Base-by-base conservation (phyloP, 2,329 filamentous ascomycete species). In the Monosporascus ibericus region DNA sequence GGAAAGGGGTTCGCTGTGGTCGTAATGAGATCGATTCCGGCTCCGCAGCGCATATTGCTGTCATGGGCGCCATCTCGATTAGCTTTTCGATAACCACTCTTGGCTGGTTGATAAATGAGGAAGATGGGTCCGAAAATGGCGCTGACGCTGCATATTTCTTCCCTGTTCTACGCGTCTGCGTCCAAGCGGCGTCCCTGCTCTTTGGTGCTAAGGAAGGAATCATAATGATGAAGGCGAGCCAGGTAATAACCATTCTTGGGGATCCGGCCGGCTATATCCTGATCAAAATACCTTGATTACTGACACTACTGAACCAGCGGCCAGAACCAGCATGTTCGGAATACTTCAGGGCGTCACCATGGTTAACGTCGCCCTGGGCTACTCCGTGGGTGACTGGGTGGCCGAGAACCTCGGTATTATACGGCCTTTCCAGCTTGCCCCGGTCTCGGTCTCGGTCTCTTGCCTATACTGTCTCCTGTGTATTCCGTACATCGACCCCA, bases 221-320 rank as follows among this genome's bases (percentile, higher is more conserved):
- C 58, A 68, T 80, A 8, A 84, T 88, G 36, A 78, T 88, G 39
- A 86, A 88, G 64, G 66, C 69, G 30, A 85, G 82, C 0, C 86
- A 88, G 68, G 67, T 86, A n/a, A 82, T 88, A 48, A 86, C 82
- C 0, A 72, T 88, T 11, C 58, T 87, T 5, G 86, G 86, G 1
- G 86, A 86, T 0, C 85, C 86, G 0, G 80, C 79, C 0, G 86
- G 86, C 0, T 88, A 88, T 61, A 76, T 88, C 14, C 75, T 88
- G 3, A 77, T 84, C 1, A 87, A 25, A 88, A 88, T 60, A 82
- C 84, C 15, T 82, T 85, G 48, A 80, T 84, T 1, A 79, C 84
- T 1, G 85, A 88, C 62, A 72, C 87, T 2, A 79, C 85, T 0
- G 73, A 79, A 40, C 78, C 82, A 0, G 67, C 75, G 14, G 70